phyloP scores from a whole-genome alignment of 140 eudicot species.

The Oenanthe javanica region DNA sequence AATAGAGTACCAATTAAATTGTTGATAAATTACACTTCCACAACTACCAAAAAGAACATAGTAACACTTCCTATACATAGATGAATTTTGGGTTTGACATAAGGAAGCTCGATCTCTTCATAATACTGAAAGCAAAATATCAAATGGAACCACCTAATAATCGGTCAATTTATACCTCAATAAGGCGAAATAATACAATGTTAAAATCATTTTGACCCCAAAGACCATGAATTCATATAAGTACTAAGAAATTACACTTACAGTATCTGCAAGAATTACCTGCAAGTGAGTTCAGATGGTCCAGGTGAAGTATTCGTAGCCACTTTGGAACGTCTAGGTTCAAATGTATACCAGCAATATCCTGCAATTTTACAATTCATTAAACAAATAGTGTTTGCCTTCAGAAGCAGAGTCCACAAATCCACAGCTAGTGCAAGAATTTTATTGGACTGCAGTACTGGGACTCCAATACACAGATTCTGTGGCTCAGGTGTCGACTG shows the following conservation, averaged over 20 bases:
- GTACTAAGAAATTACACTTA: neutral
- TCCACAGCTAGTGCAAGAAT: neutral
- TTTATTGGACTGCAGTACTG: neutral
- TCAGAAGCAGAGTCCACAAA: neutral
- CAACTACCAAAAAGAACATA: neutral
- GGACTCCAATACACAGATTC: neutral
- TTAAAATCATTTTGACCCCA: neutral
- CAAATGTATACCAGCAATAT: conserved; percentile 86
- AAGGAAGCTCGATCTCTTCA: neutral
- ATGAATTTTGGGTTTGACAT: neutral
- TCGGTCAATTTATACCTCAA: neutral
- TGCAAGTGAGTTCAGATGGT: conserved; percentile 64
- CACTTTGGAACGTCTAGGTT: conserved; percentile 82
- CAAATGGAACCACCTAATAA: conserved; percentile 3
- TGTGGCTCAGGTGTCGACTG: neutral
- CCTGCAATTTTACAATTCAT: conserved; percentile 45
- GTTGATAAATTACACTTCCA: neutral
- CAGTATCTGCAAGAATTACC: conserved; percentile 30
- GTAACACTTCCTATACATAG: neutral
- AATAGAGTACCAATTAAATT: neutral
- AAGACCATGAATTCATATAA: neutral
- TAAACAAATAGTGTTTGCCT: conserved; percentile 5
- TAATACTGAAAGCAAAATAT: neutral
- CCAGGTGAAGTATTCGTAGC: conserved; percentile 69
- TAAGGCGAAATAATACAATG: neutral